Conservation (phyloP, 805 yeast genomes). For the Saccharomycopsis schoenii region DNA sequence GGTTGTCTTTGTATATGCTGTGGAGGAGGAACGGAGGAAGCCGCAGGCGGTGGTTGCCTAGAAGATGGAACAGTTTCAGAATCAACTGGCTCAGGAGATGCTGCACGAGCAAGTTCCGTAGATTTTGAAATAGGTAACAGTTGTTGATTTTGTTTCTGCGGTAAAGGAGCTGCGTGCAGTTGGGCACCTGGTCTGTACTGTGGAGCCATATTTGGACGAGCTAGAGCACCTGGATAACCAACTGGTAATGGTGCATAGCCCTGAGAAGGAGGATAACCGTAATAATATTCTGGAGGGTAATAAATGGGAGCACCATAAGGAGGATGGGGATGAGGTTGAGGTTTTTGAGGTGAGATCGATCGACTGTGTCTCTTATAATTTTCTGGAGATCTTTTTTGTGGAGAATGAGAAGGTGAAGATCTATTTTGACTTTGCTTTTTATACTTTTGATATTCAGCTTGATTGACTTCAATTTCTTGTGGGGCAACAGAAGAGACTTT, state of each 20-base stretch:
- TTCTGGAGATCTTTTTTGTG: conserved; percentile 19
- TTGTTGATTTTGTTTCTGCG: not conserved
- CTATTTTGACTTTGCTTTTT: not conserved
- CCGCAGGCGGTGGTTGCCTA: not conserved
- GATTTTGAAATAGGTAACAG: not conserved
- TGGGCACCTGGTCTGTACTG: not conserved
- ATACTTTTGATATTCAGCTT: not conserved
- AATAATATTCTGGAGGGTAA: not conserved
- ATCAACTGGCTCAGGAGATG: not conserved
- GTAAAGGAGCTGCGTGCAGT: not conserved
- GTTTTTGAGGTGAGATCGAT: conserved; percentile 4
- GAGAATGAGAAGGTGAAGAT: conserved; percentile 16
- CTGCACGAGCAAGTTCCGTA: not conserved
- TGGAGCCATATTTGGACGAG: no score
- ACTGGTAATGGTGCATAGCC: conserved; percentile 6
- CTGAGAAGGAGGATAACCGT: conserved; percentile 16
- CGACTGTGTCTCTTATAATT: conserved; percentile 18
- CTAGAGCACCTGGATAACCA: not conserved
- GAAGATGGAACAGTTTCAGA: not conserved
- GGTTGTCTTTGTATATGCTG: conserved; percentile 6
- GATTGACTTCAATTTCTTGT: not conserved
- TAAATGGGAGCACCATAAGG: not conserved
- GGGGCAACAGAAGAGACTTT: not conserved
- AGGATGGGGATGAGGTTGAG: conserved; percentile 7
- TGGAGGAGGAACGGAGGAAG: conserved; percentile 13